A percentile compares a stretch with the other conserved stretches of the same genome.
Evolutionary conservation across 345 rosid genomes (phyloP).

Genomic region (Cardamine chenopodiifolia): DNA sequence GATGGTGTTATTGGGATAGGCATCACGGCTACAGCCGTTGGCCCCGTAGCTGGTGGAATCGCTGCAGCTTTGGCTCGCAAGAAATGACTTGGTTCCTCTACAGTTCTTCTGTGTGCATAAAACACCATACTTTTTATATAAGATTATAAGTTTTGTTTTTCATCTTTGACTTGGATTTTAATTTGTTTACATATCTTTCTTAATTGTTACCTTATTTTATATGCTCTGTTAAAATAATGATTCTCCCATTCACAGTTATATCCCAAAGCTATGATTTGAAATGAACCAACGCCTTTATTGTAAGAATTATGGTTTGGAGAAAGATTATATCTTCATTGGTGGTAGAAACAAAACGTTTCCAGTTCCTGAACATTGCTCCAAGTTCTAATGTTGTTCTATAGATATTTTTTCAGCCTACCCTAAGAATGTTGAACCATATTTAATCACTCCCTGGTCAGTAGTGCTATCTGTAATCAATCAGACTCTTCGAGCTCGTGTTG

Average conservation of each 20-base stretch:
- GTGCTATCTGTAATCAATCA: too few species aligned
- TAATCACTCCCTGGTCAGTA: too few species aligned
- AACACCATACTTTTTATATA: background rate
- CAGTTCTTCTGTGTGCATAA: conserved; percentile 16
- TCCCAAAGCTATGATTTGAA: conserved; percentile 1
- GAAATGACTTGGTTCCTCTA: conserved; percentile 43
- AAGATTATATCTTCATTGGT: background rate
- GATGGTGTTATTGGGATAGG: conserved; percentile 93
- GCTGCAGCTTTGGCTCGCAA: conserved; percentile 81
- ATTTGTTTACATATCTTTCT: background rate
- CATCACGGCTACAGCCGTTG: conserved; percentile 81
- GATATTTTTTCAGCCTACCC: background rate
- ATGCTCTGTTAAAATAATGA: conserved; percentile 5
- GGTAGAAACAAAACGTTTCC: background rate
- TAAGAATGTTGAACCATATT: background rate
- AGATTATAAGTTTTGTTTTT: conserved; percentile 2
- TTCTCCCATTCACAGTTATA: background rate
- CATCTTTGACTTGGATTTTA: background rate
- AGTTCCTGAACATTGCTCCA: background rate
- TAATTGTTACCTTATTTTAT: conserved; percentile 4
- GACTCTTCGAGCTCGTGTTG: conserved; percentile 92
- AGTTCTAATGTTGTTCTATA: background rate
- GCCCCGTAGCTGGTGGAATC: conserved; percentile 77
- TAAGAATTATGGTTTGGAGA: background rate
- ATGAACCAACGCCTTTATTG: background rate